phyloP scores from a whole-genome alignment of 2,329 filamentous ascomycete species.

The Ophiosphaerella korrae region DNA sequence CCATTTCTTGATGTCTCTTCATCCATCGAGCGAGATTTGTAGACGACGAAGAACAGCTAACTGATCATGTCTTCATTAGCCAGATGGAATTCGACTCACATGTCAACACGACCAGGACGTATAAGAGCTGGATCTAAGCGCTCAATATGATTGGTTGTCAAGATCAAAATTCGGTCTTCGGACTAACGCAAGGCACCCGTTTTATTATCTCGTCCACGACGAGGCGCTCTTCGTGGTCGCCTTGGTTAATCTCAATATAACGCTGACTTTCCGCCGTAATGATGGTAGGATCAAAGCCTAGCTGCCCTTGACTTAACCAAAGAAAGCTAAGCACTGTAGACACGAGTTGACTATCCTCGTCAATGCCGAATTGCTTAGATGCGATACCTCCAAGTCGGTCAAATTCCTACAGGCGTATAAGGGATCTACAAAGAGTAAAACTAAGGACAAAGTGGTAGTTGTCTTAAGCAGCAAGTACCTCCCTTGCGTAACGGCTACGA shows the following conservation, averaged over 20 bases:
- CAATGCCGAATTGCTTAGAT: constrained; percentile 55
- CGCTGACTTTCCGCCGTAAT: constrained; percentile 35
- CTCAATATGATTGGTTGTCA: too few species aligned
- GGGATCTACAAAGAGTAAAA: constrained; percentile 55
- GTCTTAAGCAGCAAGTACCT: constrained; percentile 47
- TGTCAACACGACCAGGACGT: too few species aligned
- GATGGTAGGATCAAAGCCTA: constrained; percentile 55
- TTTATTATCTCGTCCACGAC: too few species aligned
- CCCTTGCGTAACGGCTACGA: constrained; percentile 52
- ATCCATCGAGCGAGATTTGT: too few species aligned
- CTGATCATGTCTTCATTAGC: too few species aligned
- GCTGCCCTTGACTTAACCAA: constrained; percentile 46
- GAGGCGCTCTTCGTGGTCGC: constrained; percentile 13
- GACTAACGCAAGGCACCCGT: constrained; percentile 3
- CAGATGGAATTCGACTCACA: too few species aligned
- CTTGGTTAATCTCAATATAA: constrained; percentile 49
- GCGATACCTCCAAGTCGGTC: constrained; percentile 55
- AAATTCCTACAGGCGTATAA: constrained; percentile 34
- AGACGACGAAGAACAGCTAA: too few species aligned
- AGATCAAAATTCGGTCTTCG: too few species aligned
- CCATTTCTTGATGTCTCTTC: too few species aligned
- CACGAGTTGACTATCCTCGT: constrained; percentile 51
- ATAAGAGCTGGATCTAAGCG: too few species aligned
- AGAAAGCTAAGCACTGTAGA: constrained; percentile 51
- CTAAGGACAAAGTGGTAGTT: constrained; percentile 50